Evolutionary conservation across 2,329 filamentous ascomycete species (phyloP).

Genomic region (Decorospora gaudefroyi): DNA sequence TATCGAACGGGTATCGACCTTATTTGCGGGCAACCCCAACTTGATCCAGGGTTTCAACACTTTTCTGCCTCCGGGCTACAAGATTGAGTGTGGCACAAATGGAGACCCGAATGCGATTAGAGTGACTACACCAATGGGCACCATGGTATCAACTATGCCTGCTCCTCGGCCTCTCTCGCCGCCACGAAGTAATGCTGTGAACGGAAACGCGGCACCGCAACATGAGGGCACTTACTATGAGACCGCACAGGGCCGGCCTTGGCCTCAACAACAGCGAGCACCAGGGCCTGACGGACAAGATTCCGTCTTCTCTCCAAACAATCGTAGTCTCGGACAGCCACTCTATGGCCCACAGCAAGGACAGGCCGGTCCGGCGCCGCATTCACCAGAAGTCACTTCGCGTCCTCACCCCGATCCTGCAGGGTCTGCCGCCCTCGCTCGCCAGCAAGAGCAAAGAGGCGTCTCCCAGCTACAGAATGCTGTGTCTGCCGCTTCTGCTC

Average conservation of each 20-base stretch:
- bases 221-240: conserved; percentile 46
- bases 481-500: conserved; percentile 61
- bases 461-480: conserved; percentile 69
- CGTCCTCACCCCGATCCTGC: conserved; percentile 45
- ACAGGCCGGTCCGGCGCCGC: conserved; percentile 39
- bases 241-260: conserved; percentile 43
- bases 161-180: conserved; percentile 53
- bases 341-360: conserved; percentile 45
- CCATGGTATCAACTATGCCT: conserved; percentile 86
- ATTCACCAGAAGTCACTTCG: conserved; percentile 45
- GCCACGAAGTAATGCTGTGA: conserved; percentile 56
- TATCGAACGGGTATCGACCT: conserved; percentile 91
- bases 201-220: conserved; percentile 59
- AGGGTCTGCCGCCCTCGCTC: conserved; percentile 53
- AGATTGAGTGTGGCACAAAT: conserved; percentile 92
- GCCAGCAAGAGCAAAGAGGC: conserved; percentile 68
- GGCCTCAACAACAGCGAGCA: conserved; percentile 45
- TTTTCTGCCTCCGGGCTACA: conserved; percentile 91
- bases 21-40: conserved; percentile 94
- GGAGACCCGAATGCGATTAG: conserved; percentile 95
- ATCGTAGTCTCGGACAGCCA: conserved; percentile 49
- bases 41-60: conserved; percentile 98
- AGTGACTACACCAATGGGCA: conserved; percentile 97
- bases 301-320: conserved; percentile 52
- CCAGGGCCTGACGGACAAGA: conserved; percentile 44